Base-by-base conservation (phyloP, 164 flowering plant species). In the Annona squamosa region DNA sequence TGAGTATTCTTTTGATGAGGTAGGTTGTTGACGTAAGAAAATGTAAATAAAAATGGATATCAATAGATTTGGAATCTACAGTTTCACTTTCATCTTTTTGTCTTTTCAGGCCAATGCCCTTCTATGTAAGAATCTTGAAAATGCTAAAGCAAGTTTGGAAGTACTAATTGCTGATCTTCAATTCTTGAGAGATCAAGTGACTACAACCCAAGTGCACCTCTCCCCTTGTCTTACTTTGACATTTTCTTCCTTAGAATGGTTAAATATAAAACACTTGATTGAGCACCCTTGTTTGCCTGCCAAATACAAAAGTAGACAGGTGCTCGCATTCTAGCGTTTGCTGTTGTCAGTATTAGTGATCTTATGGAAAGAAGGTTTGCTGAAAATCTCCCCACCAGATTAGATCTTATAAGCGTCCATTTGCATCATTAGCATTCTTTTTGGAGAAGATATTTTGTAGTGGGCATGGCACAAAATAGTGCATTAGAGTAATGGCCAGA, bases 61-160 rank as follows among this genome's bases (percentile, higher is more conserved):
- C 18, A 19, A n/a, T n/a, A 19, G 10, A n/a, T 63, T 63, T 6
- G 65, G 65, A 2, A 2, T 16, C 18, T 63, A 63, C 1, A 6
- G 65, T 63, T 3, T 63, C 65, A 63, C 3, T 63, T n/a, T 37
- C 65, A 63, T 17, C 19, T 63, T 7, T 5, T 63, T n/a, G 65
- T 26, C 5, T 63, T 63, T 77, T 17, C 89, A 91, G 97, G 97
- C 97, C 68, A 83, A 75, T 73, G 70, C 79, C 66, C 91, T 93
- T 75, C 85, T 93, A 62, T 82, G 85, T 65, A 93, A 86, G 79
- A 93, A 93, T 74, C 79, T 93, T 72, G 92, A 90, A 71, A 93
- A 93, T 87, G 98, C 98, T 61, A 91, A 86, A 85, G 94, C 94
- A 59, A 93, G 98, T 81, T 78, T 94, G 73, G 96, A 91, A 78